Conservation (phyloP, 129 eudicot species). For the Chrysanthemum lavandulifolium region DNA sequence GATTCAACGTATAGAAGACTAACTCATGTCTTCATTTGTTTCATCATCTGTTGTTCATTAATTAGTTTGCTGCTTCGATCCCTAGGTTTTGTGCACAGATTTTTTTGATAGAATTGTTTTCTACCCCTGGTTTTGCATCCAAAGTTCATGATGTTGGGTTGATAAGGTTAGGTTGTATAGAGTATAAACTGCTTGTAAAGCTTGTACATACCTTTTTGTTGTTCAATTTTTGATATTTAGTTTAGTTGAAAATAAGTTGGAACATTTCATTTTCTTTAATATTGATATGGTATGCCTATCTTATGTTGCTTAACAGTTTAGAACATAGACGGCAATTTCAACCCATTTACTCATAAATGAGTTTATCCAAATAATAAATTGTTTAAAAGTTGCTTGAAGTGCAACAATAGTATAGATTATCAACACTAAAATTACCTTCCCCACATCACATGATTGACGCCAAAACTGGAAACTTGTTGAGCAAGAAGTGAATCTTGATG, state of each 20-base stretch:
- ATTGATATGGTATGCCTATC: neutral
- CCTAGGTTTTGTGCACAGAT: constrained; percentile 24
- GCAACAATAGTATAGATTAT: neutral
- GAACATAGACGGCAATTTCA: too few relatives aligned
- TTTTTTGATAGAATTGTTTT: constrained; percentile 6
- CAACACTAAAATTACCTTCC: constrained; percentile 54
- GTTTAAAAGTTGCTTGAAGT: too few relatives aligned
- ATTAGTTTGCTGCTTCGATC: constrained; percentile 5
- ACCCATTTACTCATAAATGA: too few relatives aligned
- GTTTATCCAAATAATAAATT: too few relatives aligned
- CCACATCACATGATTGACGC: constrained; percentile 89
- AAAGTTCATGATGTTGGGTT: constrained; percentile 31
- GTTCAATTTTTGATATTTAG: constrained; percentile 13
- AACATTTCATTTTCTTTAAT: neutral
- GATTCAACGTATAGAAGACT: constrained; percentile 70
- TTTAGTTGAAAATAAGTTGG: neutral
- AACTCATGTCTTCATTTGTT: neutral
- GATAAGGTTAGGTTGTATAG: constrained; percentile 17
- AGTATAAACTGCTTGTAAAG: constrained; percentile 24
- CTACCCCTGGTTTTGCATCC: constrained; percentile 22
- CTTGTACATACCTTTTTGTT: constrained; percentile 19
- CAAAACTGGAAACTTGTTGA: constrained; percentile 61
- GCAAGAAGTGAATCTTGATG: constrained; percentile 42
- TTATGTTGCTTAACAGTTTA: too few relatives aligned
- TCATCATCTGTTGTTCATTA: too few relatives aligned